Evolutionary conservation across 163 green algal species (phyloP).

Genomic region (Prototheca cutis): DNA sequence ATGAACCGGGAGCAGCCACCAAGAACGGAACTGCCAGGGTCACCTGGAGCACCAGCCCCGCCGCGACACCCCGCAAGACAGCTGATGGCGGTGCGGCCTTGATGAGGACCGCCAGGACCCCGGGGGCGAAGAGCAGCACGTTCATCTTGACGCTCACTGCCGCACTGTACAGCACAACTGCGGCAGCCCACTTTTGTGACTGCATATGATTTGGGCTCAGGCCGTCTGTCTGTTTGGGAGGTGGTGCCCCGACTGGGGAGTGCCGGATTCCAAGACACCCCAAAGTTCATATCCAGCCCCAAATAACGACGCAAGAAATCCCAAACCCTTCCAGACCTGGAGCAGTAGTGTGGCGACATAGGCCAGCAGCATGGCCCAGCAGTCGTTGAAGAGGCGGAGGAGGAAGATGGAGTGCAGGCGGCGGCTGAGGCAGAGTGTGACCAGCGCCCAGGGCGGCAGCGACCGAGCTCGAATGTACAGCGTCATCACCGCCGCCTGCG

Average conservation of each 20-base stretch:
- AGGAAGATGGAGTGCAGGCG: constrained; percentile 80
- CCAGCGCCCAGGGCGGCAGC: constrained; percentile 59
- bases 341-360: constrained; percentile 46
- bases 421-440: constrained; percentile 66
- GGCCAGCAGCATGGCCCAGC: constrained; percentile 57
- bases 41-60: constrained; percentile 43
- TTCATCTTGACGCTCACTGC: constrained; percentile 88
- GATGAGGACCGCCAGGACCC: constrained; percentile 58
- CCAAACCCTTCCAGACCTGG: no score
- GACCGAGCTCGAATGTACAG: constrained; percentile 43
- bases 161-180: constrained; percentile 46
- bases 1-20: constrained; percentile 33
- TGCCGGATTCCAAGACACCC: not conserved
- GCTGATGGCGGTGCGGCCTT: constrained; percentile 25
- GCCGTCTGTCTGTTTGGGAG: no score
- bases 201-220: no score
- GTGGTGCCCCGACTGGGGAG: no score
- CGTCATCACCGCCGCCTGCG: constrained; percentile 43
- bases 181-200: constrained; percentile 1
- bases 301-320: not conserved
- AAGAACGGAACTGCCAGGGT: constrained; percentile 59
- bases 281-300: not conserved
- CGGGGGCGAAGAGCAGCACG: constrained; percentile 67
- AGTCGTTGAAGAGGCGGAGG: constrained; percentile 87
- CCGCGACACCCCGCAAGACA: constrained; percentile 10